Conservation (phyloP, 805 yeast species). For the Lachancea quebecensis region DNA sequence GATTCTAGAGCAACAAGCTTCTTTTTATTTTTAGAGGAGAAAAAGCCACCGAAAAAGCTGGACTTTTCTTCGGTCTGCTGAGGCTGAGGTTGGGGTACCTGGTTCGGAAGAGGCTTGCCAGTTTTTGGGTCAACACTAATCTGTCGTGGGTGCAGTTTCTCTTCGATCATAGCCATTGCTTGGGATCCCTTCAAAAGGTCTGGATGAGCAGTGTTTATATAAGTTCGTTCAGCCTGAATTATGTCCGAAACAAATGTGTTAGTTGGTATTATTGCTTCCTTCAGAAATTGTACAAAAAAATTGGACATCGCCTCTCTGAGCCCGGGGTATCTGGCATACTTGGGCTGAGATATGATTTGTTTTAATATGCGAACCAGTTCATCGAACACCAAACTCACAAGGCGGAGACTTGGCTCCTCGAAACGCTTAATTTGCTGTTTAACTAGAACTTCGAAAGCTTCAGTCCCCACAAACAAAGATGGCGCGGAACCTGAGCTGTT, state of each 20-base stretch:
- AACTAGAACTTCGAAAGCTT: slow-evolving; percentile 92
- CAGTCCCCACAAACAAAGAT: slow-evolving; percentile 92
- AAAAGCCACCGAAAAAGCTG: slow-evolving; percentile 95
- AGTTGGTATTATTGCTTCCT: slow-evolving; percentile 77
- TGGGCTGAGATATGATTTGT: slow-evolving; percentile 75
- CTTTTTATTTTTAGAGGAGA: slow-evolving; percentile 86
- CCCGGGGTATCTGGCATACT: slow-evolving; percentile 82
- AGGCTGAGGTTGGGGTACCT: slow-evolving; percentile 24
- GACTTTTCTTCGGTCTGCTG: slow-evolving; percentile 37
- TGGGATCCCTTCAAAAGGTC: slow-evolving; percentile 91
- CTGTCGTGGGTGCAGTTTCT: slow-evolving; percentile 67
- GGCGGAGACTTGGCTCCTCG: slow-evolving; percentile 86
- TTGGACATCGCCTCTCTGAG: slow-evolving; percentile 81
- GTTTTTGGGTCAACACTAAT: slow-evolving; percentile 81
- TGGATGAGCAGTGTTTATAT: slow-evolving; percentile 96
- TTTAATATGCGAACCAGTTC: slow-evolving; percentile 87
- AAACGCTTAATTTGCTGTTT: slow-evolving; percentile 89
- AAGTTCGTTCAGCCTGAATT: slow-evolving; percentile 81
- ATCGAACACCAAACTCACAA: slow-evolving; percentile 86
- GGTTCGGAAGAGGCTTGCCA: slow-evolving; percentile 65
- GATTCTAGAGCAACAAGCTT: slow-evolving; percentile 94
- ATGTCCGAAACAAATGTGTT: slow-evolving; percentile 78
- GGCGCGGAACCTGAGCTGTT: slow-evolving; percentile 96
- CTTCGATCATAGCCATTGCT: slow-evolving; percentile 88
- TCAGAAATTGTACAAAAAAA: slow-evolving; percentile 69